phyloP scores from a whole-genome alignment of 1,284 basidiomycete species.

The Heterobasidion irregulare region DNA sequence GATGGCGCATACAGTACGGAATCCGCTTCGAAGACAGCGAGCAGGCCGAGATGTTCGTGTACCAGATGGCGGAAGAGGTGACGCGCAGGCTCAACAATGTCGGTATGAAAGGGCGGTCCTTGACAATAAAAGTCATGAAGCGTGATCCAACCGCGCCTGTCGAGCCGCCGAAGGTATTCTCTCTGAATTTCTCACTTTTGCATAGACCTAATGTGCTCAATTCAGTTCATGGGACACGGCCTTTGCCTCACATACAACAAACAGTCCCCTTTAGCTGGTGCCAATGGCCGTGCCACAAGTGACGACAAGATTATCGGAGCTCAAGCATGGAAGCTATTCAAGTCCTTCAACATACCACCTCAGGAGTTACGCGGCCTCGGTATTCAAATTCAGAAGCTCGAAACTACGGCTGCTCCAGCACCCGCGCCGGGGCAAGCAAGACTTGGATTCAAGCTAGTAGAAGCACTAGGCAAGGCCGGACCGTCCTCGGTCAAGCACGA shows the following conservation, averaged over 20 bases:
- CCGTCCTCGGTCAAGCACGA: constrained; percentile 4
- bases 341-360: constrained; percentile 70
- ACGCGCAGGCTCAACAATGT: constrained; percentile 59
- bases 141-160: constrained; percentile 81
- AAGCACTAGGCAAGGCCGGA: constrained; percentile 10
- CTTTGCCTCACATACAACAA: constrained; percentile 80
- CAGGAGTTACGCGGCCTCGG: constrained; percentile 90
- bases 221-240: constrained; percentile 89
- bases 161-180: constrained; percentile 82
- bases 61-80: constrained; percentile 73
- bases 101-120: constrained; percentile 58
- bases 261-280: constrained; percentile 51
- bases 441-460: constrained; percentile 40
- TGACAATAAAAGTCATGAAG: constrained; percentile 87
- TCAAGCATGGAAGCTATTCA: constrained; percentile 74
- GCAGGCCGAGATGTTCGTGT: constrained; percentile 75
- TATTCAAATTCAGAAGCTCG: constrained; percentile 88
- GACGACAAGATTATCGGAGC: constrained; percentile 66
- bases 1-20: constrained; percentile 60
- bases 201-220: background rate
- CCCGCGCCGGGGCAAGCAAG: constrained; percentile 39
- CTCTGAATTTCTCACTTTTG: background rate
- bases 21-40: constrained; percentile 84
- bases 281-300: constrained; percentile 62
- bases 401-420: constrained; percentile 28